Conservation (phyloP, 2,329 filamentous ascomycete species). For the Pseudogymnoascus sp. region DNA sequence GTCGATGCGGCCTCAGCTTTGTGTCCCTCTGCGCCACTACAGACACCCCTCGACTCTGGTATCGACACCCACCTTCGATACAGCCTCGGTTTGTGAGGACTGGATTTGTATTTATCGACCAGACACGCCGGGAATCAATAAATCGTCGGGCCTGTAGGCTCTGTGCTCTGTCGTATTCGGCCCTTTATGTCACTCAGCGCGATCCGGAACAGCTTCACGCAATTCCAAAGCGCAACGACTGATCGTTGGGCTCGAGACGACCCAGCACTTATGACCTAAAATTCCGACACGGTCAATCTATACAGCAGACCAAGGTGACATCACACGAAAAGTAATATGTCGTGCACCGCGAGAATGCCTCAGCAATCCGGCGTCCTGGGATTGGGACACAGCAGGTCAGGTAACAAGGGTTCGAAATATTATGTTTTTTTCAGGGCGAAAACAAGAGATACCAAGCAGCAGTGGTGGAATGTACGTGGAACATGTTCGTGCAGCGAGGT, state of each 20-base stretch:
- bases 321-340: neutral
- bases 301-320: neutral
- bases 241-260: neutral
- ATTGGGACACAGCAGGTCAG: neutral
- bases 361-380: neutral
- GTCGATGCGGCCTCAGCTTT: neutral
- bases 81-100: neutral
- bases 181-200: neutral
- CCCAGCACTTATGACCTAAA: neutral
- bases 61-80: neutral
- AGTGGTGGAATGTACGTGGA: neutral
- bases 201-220: neutral
- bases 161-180: slow-evolving; percentile 6
- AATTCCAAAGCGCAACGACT: neutral
- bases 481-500: slow-evolving; percentile 5
- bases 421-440: too few relatives aligned
- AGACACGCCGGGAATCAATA: neutral
- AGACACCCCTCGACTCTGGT: neutral
- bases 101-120: neutral
- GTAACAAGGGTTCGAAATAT: neutral
- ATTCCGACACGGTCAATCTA: neutral
- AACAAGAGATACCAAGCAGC: neutral
- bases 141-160: neutral
- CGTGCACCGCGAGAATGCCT: neutral
- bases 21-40: neutral